Evolutionary conservation across 345 rosid species (phyloP).

Genomic region (Bruguiera sexangula): DNA sequence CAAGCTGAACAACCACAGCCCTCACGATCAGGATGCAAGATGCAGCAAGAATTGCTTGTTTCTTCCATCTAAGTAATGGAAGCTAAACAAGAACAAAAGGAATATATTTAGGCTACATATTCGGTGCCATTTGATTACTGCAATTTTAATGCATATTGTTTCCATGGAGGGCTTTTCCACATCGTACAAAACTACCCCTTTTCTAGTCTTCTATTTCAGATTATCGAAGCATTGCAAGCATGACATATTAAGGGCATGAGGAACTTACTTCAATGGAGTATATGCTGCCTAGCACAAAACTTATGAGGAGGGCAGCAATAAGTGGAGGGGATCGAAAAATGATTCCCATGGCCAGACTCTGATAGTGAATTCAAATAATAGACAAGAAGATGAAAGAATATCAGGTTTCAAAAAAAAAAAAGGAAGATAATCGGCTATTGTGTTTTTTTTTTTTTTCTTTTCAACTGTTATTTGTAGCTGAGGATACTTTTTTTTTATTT

Average conservation of each 20-base stretch:
- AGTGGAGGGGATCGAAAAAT: constrained; percentile 31
- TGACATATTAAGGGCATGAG: neutral
- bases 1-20: constrained; percentile 31
- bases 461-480: too few species aligned
- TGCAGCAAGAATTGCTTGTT: constrained; percentile 31
- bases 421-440: neutral
- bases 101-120: too few species aligned
- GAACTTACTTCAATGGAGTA: constrained; percentile 38
- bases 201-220: neutral
- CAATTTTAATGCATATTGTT: too few species aligned
- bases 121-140: too few species aligned
- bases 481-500: too few species aligned
- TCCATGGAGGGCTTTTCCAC: too few species aligned
- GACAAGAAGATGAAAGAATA: neutral
- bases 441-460: too few species aligned
- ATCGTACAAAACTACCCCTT: too few species aligned
- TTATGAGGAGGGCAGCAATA: constrained; percentile 19
- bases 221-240: neutral
- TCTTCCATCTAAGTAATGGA: constrained; percentile 44
- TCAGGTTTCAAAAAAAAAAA: neutral
- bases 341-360: constrained; percentile 36
- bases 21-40: constrained; percentile 29
- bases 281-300: constrained; percentile 27
- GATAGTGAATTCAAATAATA: neutral
- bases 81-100: constrained; percentile 16